phyloP scores from a whole-genome alignment of 2,329 filamentous ascomycete species.

The Penicillium corylophilum region DNA sequence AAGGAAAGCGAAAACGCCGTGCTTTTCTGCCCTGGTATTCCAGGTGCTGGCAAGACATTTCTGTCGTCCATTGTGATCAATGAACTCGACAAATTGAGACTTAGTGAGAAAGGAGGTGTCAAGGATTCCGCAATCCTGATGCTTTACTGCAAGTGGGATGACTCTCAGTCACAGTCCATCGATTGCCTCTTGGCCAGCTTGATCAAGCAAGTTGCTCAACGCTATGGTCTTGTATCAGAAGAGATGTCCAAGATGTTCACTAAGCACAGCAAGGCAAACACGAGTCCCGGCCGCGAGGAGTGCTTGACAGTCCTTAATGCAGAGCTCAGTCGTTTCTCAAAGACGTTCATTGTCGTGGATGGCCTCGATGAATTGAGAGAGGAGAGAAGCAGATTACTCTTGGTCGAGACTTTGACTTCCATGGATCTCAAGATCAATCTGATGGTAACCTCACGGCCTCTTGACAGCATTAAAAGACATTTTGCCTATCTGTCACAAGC shows the following conservation, averaged over 20 bases:
- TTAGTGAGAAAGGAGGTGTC: slow-evolving; percentile 1
- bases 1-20: slow-evolving; percentile 1
- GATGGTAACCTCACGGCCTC: neutral
- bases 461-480: slow-evolving; percentile 1
- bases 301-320: neutral
- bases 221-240: neutral
- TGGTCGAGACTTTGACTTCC: neutral
- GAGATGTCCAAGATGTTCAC: neutral
- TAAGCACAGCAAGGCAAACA: neutral
- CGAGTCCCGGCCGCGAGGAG: neutral
- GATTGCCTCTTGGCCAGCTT: slow-evolving; percentile 1
- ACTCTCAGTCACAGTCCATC: slow-evolving; percentile 4
- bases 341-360: slow-evolving; percentile 1
- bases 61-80: slow-evolving; percentile 3
- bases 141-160: slow-evolving; percentile 21
- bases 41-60: slow-evolving; percentile 1
- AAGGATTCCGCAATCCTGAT: slow-evolving; percentile 9
- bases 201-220: slow-evolving; percentile 3
- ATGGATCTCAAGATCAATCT: neutral
- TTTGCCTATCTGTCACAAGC: neutral
- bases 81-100: slow-evolving; percentile 2
- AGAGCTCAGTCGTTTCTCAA: neutral
- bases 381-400: neutral
- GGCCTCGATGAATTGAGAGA: slow-evolving; percentile 2
- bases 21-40: slow-evolving; percentile 2